Evolutionary conservation across 192 early-diverging fungal species (phyloP).

Genomic region (Coemansia biformis): DNA sequence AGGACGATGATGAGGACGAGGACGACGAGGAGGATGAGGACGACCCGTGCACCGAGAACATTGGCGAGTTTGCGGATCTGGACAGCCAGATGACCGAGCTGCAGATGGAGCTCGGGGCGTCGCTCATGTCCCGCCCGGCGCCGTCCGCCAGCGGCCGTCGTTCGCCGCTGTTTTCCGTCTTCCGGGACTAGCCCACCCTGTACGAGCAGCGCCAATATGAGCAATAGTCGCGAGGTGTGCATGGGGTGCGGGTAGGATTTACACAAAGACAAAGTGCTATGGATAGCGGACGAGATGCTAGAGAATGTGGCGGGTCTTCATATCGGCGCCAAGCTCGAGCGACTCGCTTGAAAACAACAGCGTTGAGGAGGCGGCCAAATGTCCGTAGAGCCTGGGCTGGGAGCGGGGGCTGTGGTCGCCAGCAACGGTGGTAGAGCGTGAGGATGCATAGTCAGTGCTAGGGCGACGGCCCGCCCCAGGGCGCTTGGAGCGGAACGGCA

Average conservation of each 20-base stretch:
- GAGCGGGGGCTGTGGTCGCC: too few relatives aligned
- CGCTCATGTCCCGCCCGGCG: background rate
- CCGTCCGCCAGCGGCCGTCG: background rate
- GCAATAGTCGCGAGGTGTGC: background rate
- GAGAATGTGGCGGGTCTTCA: slow-evolving; percentile 2
- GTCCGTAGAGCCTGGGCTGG: background rate
- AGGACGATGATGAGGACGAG: slow-evolving; percentile 27
- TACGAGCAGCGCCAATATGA: too few relatives aligned
- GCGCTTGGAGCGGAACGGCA: too few relatives aligned
- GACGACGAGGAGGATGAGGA: slow-evolving; percentile 32
- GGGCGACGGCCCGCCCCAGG: too few relatives aligned
- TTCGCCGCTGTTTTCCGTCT: slow-evolving; percentile 10
- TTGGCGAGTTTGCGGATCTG: slow-evolving; percentile 39
- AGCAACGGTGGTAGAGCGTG: too few relatives aligned
- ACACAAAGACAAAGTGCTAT: too few relatives aligned
- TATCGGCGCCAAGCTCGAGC: slow-evolving; percentile 1
- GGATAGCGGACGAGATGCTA: too few relatives aligned
- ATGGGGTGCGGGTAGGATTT: too few relatives aligned
- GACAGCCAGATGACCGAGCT: slow-evolving; percentile 44
- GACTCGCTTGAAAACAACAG: slow-evolving; percentile 5
- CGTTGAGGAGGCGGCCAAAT: background rate
- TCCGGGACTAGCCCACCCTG: slow-evolving; percentile 4
- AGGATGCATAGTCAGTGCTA: too few relatives aligned
- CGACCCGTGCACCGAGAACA: slow-evolving; percentile 42
- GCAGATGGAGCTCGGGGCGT: slow-evolving; percentile 26